Evolutionary conservation across 768 basidiomycete species (phyloP).

Genomic region (Termitomyces sp.): DNA sequence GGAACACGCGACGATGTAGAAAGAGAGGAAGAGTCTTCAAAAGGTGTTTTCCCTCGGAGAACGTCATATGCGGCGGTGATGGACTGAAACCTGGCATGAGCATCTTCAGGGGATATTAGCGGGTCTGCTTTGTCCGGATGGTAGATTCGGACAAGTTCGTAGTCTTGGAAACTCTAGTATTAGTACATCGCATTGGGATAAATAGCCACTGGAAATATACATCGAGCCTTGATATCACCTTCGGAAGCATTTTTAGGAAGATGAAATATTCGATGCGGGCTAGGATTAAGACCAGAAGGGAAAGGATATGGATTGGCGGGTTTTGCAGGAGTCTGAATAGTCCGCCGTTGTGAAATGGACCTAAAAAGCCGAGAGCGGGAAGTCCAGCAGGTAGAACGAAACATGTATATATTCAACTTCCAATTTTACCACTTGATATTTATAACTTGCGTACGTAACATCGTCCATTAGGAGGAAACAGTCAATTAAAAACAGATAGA

Average conservation of each 20-base stretch:
- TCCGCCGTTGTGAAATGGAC: neutral
- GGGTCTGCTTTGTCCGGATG: conserved; percentile 63
- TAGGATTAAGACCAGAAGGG: conserved; percentile 44
- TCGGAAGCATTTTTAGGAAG: conserved; percentile 47
- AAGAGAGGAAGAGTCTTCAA: conserved; percentile 10
- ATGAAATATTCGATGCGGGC: conserved; percentile 62
- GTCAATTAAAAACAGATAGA: conserved; percentile 1
- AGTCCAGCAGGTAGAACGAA: neutral
- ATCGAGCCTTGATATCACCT: conserved; percentile 52
- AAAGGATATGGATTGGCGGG: conserved; percentile 39
- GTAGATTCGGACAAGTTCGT: conserved; percentile 74
- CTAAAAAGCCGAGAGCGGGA: neutral
- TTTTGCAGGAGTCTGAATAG: neutral
- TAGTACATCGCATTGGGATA: neutral
- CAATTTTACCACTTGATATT: too few species aligned
- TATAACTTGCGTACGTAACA: neutral
- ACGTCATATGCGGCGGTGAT: conserved; percentile 66
- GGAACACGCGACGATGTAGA: conserved; percentile 7
- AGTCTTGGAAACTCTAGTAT: conserved; percentile 41
- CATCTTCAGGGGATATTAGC: conserved; percentile 37
- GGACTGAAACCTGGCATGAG: conserved; percentile 63
- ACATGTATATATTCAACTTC: neutral
- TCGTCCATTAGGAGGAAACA: neutral
- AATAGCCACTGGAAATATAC: conserved; percentile 27
- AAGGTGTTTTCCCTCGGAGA: conserved; percentile 43